Evolutionary conservation across 345 rosid genomes (phyloP).

Genomic region (Aquilaria sinensis): DNA sequence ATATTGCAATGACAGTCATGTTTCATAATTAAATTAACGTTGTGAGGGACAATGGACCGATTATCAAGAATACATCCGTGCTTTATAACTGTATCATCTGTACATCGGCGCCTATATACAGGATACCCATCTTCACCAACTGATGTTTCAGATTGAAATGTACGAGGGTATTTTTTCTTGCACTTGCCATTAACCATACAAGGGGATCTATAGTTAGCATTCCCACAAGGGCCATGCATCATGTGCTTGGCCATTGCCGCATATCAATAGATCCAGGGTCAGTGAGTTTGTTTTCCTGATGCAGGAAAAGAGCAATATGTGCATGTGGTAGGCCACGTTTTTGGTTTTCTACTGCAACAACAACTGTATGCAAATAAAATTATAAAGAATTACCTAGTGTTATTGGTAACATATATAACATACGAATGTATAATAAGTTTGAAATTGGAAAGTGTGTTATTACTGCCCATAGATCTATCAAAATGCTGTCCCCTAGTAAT

Average conservation of each 20-base stretch:
- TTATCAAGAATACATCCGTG: neutral
- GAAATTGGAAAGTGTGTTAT: neutral
- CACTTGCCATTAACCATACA: neutral
- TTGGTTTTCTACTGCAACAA: neutral
- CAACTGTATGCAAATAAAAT: neutral
- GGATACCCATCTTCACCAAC: neutral
- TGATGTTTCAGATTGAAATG: neutral
- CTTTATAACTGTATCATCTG: neutral
- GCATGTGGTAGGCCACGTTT: conserved; percentile 1
- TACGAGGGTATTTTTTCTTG: neutral
- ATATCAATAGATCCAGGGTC: neutral
- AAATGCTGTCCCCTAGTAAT: too few relatives aligned
- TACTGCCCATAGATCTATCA: neutral
- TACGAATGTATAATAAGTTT: neutral
- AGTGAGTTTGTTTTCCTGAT: neutral
- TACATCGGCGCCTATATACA: neutral
- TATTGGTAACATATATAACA: too few relatives aligned
- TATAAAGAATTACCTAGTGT: too few relatives aligned
- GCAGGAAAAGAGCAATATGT: neutral
- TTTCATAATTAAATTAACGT: too few relatives aligned
- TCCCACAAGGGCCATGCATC: conserved; percentile 6
- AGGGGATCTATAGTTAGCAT: neutral
- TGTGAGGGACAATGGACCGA: too few relatives aligned
- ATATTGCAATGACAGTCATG: too few relatives aligned
- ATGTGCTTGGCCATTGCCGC: neutral